Conservation (phyloP, 768 basidiomycete species). For the Russula ochroleuca region DNA sequence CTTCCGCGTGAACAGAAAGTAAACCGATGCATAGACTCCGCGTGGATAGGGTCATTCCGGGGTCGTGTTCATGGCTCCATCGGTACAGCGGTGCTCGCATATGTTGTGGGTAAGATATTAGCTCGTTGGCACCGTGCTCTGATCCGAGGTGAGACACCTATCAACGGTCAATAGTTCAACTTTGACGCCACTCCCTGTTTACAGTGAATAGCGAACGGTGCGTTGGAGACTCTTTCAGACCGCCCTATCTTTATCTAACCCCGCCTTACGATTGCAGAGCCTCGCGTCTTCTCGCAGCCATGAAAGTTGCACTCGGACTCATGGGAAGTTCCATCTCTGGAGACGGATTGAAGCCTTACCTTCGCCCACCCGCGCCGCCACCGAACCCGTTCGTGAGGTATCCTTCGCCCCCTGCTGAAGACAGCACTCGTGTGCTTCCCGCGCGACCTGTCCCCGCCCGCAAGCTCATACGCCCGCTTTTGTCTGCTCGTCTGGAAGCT, state of each 20-base stretch:
- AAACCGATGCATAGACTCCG: not conserved
- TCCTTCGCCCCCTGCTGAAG: constrained; percentile 10
- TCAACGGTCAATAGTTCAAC: not conserved
- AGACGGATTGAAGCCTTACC: constrained; percentile 37
- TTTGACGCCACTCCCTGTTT: constrained; percentile 1
- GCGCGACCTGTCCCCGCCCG: not conserved
- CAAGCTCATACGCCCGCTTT: constrained; percentile 4
- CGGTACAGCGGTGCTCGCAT: constrained; percentile 25
- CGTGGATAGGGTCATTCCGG: not conserved
- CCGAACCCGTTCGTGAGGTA: constrained; percentile 42
- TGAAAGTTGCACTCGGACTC: constrained; percentile 39
- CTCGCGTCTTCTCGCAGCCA: constrained; percentile 37
- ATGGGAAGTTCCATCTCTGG: constrained; percentile 32
- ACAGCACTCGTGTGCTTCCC: not conserved
- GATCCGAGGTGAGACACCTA: constrained; percentile 35
- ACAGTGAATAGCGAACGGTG: constrained; percentile 34
- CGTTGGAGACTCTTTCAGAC: constrained; percentile 13
- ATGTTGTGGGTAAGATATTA: constrained; percentile 36
- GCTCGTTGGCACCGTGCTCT: constrained; percentile 46
- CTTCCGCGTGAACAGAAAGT: not conserved
- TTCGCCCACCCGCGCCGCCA: constrained; percentile 40
- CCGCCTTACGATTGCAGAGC: constrained; percentile 26
- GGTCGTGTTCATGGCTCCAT: constrained; percentile 20
- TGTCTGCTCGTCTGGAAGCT: constrained; percentile 11
- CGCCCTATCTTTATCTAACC: not conserved